Conservation (phyloP, 169 alveolate species). For the Plasmodium chabaudi region DNA sequence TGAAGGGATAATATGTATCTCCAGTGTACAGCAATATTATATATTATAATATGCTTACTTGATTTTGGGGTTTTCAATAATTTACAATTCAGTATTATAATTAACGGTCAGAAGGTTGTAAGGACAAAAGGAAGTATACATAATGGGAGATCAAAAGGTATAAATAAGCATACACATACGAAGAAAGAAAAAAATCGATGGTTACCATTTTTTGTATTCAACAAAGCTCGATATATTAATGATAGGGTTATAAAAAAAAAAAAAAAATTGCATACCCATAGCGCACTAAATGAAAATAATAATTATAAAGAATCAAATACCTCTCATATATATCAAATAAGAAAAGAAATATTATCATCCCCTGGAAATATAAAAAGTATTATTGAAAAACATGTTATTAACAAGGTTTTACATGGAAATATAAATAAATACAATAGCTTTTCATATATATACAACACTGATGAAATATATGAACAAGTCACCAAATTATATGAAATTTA, state of each 20-base stretch:
- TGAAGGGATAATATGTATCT: too few relatives aligned
- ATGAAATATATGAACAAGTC: conserved; percentile 48
- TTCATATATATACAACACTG: conserved; percentile 28
- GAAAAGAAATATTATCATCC: conserved; percentile 31
- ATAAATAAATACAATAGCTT: conserved; percentile 52
- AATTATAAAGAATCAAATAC: conserved; percentile 11
- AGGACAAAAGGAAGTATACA: background rate
- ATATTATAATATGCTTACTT: background rate
- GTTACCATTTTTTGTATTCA: background rate
- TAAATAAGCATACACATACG: background rate
- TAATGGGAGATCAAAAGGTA: background rate
- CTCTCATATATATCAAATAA: conserved; percentile 50
- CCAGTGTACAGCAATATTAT: background rate
- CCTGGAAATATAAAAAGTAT: background rate
- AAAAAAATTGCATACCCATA: conserved; percentile 6
- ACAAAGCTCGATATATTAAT: conserved; percentile 1
- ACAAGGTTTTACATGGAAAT: conserved; percentile 16
- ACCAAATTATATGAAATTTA: conserved; percentile 26
- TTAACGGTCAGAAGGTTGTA: background rate
- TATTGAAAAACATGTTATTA: conserved; percentile 26
- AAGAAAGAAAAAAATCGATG: background rate
- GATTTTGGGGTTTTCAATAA: background rate
- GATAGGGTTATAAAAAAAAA: background rate
- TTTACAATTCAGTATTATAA: background rate
- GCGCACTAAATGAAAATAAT: background rate